Evolutionary conservation across 139 green algal species (phyloP).

Genomic region (Mesotaenium endlicherianum): DNA sequence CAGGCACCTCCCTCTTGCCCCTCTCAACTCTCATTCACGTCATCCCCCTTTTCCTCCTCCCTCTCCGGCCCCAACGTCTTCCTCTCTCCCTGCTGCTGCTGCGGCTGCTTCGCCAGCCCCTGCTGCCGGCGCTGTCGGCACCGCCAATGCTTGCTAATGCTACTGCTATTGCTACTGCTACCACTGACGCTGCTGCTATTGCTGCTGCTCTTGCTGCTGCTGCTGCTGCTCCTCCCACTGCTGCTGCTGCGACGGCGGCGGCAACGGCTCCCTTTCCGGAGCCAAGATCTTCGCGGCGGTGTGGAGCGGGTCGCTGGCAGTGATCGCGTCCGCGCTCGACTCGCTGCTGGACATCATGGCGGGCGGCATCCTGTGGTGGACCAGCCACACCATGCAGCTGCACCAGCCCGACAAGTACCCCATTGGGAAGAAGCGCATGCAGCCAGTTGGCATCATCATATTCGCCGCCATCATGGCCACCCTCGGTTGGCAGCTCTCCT

Average conservation of each 20-base stretch:
- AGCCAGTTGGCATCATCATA: slow-evolving; percentile 62
- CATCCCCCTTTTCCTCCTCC: too few species aligned
- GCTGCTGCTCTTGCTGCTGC: too few species aligned
- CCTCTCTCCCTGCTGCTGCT: background rate
- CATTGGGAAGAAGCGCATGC: slow-evolving; percentile 61
- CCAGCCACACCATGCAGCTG: slow-evolving; percentile 44
- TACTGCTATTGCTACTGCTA: background rate
- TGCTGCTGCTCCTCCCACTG: too few species aligned
- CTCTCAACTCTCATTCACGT: too few species aligned
- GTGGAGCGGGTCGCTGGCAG: slow-evolving; percentile 48
- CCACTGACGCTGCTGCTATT: background rate
- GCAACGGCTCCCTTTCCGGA: background rate
- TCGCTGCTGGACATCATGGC: slow-evolving; percentile 64
- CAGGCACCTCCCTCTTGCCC: too few species aligned
- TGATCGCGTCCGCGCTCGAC: slow-evolving; percentile 63
- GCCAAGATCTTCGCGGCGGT: slow-evolving; percentile 28
- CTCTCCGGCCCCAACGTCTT: too few species aligned
- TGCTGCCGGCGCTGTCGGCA: background rate
- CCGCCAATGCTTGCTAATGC: background rate
- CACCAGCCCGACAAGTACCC: slow-evolving; percentile 55
- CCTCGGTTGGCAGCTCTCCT: slow-evolving; percentile 47
- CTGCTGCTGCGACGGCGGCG: too few species aligned
- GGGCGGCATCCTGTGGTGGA: slow-evolving; percentile 57
- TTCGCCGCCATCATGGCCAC: slow-evolving; percentile 65
- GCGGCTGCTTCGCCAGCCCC: background rate